A percentile compares a stretch with the other conserved stretches of the same genome.
phyloP scores from a whole-genome alignment of 768 basidiomycete species.

The Suillus decipiens region DNA sequence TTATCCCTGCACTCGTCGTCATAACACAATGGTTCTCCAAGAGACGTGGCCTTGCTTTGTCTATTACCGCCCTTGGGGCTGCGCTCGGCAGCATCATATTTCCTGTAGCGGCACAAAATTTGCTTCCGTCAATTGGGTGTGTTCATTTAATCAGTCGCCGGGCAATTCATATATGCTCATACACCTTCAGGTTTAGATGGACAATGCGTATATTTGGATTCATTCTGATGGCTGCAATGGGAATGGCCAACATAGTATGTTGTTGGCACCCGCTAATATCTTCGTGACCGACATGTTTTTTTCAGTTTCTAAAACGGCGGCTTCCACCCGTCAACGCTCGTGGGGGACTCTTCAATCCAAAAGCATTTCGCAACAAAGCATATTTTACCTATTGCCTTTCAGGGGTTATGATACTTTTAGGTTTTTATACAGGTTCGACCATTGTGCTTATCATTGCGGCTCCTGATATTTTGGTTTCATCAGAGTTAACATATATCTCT shows the following conservation, averaged over 20 bases:
- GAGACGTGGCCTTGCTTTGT: constrained; percentile 56
- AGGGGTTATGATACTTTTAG: constrained; percentile 59
- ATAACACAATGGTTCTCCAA: constrained; percentile 73
- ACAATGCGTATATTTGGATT: constrained; percentile 73
- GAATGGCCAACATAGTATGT: constrained; percentile 53
- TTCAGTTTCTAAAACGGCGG: constrained; percentile 41
- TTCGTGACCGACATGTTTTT: neutral
- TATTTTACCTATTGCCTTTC: constrained; percentile 63
- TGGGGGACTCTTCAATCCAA: constrained; percentile 60
- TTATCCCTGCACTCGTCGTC: constrained; percentile 59
- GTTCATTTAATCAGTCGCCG: constrained; percentile 34
- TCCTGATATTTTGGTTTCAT: constrained; percentile 15
- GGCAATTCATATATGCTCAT: neutral
- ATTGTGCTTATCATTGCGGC: neutral
- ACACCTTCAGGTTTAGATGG: constrained; percentile 62
- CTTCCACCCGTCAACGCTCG: constrained; percentile 53
- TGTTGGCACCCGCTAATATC: constrained; percentile 15
- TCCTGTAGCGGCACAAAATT: constrained; percentile 59
- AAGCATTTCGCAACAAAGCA: constrained; percentile 45
- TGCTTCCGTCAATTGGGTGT: constrained; percentile 61
- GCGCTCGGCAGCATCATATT: constrained; percentile 70
- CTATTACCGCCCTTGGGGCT: constrained; percentile 62
- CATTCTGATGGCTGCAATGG: constrained; percentile 53
- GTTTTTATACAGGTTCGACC: constrained; percentile 61
- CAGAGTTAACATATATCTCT: constrained; percentile 70